Evolutionary conservation across 2,329 filamentous ascomycete species (phyloP), one percentile per base, ranked within the genome.

Genomic region (Nemania diffusa): DNA sequence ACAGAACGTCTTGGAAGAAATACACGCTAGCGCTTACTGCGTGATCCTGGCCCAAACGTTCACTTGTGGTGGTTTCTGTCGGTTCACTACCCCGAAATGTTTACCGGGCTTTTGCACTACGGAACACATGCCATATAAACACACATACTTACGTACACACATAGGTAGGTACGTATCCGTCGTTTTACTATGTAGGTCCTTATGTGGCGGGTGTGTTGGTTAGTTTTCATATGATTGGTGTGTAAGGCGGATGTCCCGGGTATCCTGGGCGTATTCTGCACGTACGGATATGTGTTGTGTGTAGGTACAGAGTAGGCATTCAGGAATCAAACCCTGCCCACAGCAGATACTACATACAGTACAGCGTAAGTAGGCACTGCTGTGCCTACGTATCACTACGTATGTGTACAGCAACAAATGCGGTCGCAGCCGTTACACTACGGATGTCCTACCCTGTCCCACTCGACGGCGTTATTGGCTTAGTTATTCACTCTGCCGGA

Each of bases 1-100:
- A 32, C 29, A 5, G 29, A 9, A 50, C 29, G 52, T 57, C 48
- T 34, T 62, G 58, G 34, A 20, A 27, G 27, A n/a, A 55, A 32
- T 5, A 44, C 32, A 24, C 52, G 20, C 29, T 63, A 63, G 61
- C 37, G 52, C 52, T 51, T 51, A 57, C 61, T 44, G 55, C 52
- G 8, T 32, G n/a, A 52, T 44, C 53, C 44, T 57, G 40, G 27
- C 32, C 58, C 9, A 22, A 32, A 32, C 29, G 9, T 32, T 5
- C 29, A 20, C 40, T 40, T 27, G 26, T 42, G 13, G 34, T 62
- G 40, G 37, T 27, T 20, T 34, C 20, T 46, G 29, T 53, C 50
- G 58, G 50, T 20, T n/a, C 58, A 37, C 26, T 50, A 4, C 20
- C 22, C 15, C 46, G 20, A 50, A n/a, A 11, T 50, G 22, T 27